Conservation (phyloP, 2,329 filamentous ascomycete genomes). For the Fusarium sp. region DNA sequence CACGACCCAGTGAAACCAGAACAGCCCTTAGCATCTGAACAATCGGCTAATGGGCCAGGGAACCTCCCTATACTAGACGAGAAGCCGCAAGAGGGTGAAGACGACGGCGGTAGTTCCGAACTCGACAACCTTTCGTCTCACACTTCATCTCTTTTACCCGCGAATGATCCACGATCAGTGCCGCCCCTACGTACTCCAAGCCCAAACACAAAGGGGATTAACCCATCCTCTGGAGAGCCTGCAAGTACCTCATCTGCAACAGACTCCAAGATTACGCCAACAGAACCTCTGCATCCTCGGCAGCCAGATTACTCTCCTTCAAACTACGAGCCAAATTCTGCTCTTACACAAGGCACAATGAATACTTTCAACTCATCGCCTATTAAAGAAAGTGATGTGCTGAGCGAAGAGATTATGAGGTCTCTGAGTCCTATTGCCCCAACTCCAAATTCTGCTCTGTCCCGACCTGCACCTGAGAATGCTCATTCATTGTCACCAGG, state of each 20-base stretch:
- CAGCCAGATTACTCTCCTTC: slow-evolving; percentile 51
- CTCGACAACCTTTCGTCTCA: neutral
- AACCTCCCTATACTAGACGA: slow-evolving; percentile 18
- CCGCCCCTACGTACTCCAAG: slow-evolving; percentile 53
- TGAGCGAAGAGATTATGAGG: slow-evolving; percentile 80
- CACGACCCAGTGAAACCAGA: slow-evolving; percentile 32
- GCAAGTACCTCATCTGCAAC: slow-evolving; percentile 8
- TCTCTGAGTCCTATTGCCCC: slow-evolving; percentile 67
- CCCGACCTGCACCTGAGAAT: slow-evolving; percentile 27
- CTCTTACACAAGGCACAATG: slow-evolving; percentile 58
- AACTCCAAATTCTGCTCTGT: slow-evolving; percentile 34
- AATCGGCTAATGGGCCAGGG: slow-evolving; percentile 3
- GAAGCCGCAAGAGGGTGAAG: slow-evolving; percentile 3
- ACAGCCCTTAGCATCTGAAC: slow-evolving; percentile 6
- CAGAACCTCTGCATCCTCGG: slow-evolving; percentile 60
- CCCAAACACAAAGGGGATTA: slow-evolving; percentile 38
- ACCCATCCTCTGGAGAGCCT: slow-evolving; percentile 18
- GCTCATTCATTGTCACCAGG: slow-evolving; percentile 35
- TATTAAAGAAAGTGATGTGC: slow-evolving; percentile 75
- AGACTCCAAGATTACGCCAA: slow-evolving; percentile 52
- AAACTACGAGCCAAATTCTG: slow-evolving; percentile 51
- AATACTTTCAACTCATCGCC: slow-evolving; percentile 65
- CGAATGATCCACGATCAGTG: slow-evolving; percentile 43
- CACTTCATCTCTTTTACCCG: slow-evolving; percentile 28
- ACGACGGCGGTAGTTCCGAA: neutral